phyloP scores from a whole-genome alignment of 73 alveolate genomes.

The Paramecium biaurelia region DNA sequence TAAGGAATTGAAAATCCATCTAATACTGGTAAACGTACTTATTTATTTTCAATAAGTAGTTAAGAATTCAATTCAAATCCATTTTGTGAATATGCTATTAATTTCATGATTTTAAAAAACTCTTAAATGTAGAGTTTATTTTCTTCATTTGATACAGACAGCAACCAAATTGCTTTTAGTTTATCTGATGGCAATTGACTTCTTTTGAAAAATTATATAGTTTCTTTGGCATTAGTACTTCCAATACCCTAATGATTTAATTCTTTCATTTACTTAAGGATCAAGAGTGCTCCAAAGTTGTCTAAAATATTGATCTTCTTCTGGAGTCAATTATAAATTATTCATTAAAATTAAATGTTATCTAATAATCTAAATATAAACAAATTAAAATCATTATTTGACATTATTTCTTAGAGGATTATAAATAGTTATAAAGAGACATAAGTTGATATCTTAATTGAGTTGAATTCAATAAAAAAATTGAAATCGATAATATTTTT shows the following conservation, averaged over 20 bases:
- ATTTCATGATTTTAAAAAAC: not conserved
- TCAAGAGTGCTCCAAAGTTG: not conserved
- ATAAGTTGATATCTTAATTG: not conserved
- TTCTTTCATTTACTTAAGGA: not conserved
- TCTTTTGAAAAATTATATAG: conserved; percentile 5
- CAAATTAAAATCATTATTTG: not conserved
- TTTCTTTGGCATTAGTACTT: not conserved
- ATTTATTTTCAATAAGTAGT: not conserved
- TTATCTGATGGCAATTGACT: not conserved
- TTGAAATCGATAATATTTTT: not conserved
- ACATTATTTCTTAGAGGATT: too few species aligned
- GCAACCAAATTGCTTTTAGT: not conserved
- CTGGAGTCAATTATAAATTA: not conserved
- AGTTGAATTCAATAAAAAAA: not conserved
- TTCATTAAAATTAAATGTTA: not conserved
- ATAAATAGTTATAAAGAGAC: not conserved
- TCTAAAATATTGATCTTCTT: not conserved
- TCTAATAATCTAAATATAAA: not conserved
- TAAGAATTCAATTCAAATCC: not conserved
- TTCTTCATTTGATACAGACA: not conserved
- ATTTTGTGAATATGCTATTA: not conserved
- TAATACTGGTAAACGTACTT: not conserved
- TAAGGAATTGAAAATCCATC: not conserved
- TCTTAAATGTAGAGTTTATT: not conserved
- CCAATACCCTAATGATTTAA: not conserved